Conservation (phyloP, 2,329 filamentous ascomycete genomes). For the Ascochyta rabiei region DNA sequence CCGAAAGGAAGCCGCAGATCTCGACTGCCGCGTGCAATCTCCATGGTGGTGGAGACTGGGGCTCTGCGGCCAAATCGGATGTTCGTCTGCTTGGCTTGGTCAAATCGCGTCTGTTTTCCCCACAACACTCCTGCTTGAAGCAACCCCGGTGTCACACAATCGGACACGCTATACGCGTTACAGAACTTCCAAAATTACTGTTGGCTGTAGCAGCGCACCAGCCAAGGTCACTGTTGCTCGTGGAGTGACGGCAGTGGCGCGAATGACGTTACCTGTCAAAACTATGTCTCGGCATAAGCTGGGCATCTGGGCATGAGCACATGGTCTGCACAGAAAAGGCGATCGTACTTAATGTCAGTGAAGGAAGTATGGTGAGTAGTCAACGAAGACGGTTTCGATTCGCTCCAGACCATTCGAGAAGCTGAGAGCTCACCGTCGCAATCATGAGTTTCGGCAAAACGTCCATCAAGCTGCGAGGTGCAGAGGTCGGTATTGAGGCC, state of each 20-base stretch:
- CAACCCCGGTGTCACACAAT: constrained; percentile 24
- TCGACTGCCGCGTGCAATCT: constrained; percentile 6
- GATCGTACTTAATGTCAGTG: constrained; percentile 25
- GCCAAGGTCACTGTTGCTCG: constrained; percentile 23
- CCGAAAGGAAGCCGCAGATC: constrained; percentile 4
- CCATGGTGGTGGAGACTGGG: constrained; percentile 10
- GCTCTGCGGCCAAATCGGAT: constrained; percentile 16
- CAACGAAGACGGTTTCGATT: not conserved
- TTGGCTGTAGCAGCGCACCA: constrained; percentile 22
- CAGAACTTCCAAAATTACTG: constrained; percentile 19
- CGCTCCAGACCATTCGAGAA: not conserved
- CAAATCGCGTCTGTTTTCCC: constrained; percentile 25
- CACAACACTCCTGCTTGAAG: constrained; percentile 26
- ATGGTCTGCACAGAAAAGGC: constrained; percentile 20
- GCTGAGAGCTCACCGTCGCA: constrained; percentile 7
- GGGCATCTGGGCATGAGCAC: constrained; percentile 33
- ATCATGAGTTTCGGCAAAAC: constrained; percentile 37
- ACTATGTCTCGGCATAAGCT: constrained; percentile 25
- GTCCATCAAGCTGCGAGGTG: constrained; percentile 39
- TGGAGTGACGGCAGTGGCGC: constrained; percentile 27
- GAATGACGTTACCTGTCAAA: constrained; percentile 28
- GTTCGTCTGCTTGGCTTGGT: constrained; percentile 21
- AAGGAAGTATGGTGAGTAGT: constrained; percentile 1
- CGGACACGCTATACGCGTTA: constrained; percentile 24
- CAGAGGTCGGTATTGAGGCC: constrained; percentile 44